phyloP scores from a whole-genome alignment of 306 rosid genomes.

The Acacia acuminata region DNA sequence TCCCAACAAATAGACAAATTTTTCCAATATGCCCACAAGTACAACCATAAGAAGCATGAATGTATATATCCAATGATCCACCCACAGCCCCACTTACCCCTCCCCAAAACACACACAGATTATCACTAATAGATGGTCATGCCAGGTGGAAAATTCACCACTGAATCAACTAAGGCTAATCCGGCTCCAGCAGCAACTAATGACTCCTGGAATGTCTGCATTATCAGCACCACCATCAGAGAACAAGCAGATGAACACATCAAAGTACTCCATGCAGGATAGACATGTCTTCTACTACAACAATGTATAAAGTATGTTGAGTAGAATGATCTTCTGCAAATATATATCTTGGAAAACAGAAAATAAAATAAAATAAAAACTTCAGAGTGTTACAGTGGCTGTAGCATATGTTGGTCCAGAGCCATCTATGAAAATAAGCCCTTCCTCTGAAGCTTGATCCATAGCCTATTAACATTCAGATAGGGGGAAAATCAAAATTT shows the following conservation, averaged over 20 bases:
- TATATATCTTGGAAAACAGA: neutral
- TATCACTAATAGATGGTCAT: conserved; percentile 51
- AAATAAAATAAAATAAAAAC: conserved; percentile 22
- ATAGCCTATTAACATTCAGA: conserved; percentile 54
- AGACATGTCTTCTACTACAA: conserved; percentile 8
- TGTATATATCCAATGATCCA: conserved; percentile 27
- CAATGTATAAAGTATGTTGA: conserved; percentile 3
- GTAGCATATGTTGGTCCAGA: conserved; percentile 98
- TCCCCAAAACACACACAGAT: conserved; percentile 41
- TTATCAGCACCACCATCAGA: conserved; percentile 45
- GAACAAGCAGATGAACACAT: conserved; percentile 9
- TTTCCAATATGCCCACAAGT: conserved; percentile 11
- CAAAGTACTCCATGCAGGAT: conserved; percentile 1
- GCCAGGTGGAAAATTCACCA: conserved; percentile 81
- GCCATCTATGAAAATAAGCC: conserved; percentile 70
- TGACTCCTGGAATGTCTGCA: conserved; percentile 93
- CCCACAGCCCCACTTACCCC: conserved; percentile 44
- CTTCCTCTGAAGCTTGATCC: conserved; percentile 75
- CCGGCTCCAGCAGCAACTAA: conserved; percentile 93
- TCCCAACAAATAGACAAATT: conserved; percentile 19
- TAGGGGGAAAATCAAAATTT: conserved; percentile 20
- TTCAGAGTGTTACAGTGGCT: conserved; percentile 51
- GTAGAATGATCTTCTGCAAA: conserved; percentile 25
- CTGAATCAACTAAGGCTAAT: conserved; percentile 81
- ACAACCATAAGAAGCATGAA: conserved; percentile 28